A percentile compares a stretch with the other conserved stretches of the same genome.
These are phyloP conservation scores for Aspergillus steynii DNA, from an alignment of 495 filamentous ascomycete genomes.

Conservation along the genomic window DNA sequence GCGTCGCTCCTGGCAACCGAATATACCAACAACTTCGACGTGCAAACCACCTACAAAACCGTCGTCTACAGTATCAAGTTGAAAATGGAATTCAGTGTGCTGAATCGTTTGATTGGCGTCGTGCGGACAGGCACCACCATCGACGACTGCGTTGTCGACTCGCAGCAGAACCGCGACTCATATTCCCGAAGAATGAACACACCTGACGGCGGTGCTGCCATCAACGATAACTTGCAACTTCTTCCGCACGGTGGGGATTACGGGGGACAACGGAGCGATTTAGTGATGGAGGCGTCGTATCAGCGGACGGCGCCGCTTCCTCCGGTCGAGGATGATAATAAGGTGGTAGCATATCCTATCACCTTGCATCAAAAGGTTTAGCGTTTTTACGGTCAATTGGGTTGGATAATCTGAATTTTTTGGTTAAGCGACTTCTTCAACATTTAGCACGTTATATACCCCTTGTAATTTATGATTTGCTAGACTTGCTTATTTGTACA, in stretches of 20 bases:
- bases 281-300: background rate
- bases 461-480: background rate
- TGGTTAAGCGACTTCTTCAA: background rate
- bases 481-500: background rate
- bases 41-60: slow-evolving; percentile 45
- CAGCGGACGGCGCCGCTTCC: background rate
- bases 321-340: background rate
- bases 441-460: background rate
- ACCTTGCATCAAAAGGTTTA: background rate
- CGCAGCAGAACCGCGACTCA: background rate
- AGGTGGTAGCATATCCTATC: background rate
- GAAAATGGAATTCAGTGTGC: slow-evolving; percentile 50
- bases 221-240: background rate
- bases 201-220: background rate
- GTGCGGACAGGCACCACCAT: slow-evolving; percentile 3
- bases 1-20: slow-evolving; percentile 34
- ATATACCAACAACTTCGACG: slow-evolving; percentile 36
- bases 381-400: background rate
- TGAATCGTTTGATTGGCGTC: slow-evolving; percentile 44
- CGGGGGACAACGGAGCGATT: background rate
- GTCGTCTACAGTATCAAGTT: slow-evolving; percentile 54
- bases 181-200: background rate
- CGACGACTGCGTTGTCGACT: background rate
- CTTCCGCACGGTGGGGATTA: background rate
- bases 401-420: background rate